A percentile compares a stretch with the other conserved stretches of the same genome.
These are phyloP conservation scores for Bipolaris bicolor DNA, from an alignment of 2,329 filamentous ascomycete genomes.

Conservation along the genomic window DNA sequence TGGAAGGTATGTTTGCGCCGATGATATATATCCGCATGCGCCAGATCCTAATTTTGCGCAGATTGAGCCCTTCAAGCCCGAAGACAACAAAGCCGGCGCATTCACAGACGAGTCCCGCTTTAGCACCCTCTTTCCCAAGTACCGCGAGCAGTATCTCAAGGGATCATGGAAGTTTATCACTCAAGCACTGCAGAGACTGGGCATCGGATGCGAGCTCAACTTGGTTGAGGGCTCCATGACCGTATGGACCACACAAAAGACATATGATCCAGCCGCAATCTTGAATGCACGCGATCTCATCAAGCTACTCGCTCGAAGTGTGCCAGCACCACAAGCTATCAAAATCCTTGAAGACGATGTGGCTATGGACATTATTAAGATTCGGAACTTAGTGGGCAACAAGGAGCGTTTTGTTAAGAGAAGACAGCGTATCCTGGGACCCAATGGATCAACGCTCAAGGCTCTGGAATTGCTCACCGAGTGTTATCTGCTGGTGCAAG, in stretches of 20 bases:
- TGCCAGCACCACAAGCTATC: slow-evolving; percentile 89
- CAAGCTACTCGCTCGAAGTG: slow-evolving; percentile 81
- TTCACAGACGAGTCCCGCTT: slow-evolving; percentile 96
- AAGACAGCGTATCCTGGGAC: slow-evolving; percentile 88
- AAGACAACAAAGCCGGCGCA: slow-evolving; percentile 83
- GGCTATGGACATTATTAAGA: slow-evolving; percentile 95
- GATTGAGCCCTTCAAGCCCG: slow-evolving; percentile 82
- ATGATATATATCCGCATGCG: not conserved
- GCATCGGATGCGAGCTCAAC: slow-evolving; percentile 90
- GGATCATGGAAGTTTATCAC: slow-evolving; percentile 94
- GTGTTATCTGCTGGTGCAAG: slow-evolving; percentile 90
- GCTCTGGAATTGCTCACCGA: slow-evolving; percentile 89
- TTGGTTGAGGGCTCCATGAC: slow-evolving; percentile 96
- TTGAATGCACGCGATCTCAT: slow-evolving; percentile 94
- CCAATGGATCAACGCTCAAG: slow-evolving; percentile 89
- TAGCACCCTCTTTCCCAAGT: slow-evolving; percentile 86
- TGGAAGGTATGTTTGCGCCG: slow-evolving; percentile 69
- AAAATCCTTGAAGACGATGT: slow-evolving; percentile 93
- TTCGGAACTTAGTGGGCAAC: slow-evolving; percentile 85
- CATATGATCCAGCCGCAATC: slow-evolving; percentile 89
- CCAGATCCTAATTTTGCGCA: slow-evolving; percentile 38
- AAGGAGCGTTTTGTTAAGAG: slow-evolving; percentile 97
- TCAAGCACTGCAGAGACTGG: slow-evolving; percentile 80
- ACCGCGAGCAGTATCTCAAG: slow-evolving; percentile 91
- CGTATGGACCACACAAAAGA: slow-evolving; percentile 91